These are phyloP conservation scores for Candida pini DNA, from an alignment of 805 yeast genomes.

Conservation along the genomic window DNA sequence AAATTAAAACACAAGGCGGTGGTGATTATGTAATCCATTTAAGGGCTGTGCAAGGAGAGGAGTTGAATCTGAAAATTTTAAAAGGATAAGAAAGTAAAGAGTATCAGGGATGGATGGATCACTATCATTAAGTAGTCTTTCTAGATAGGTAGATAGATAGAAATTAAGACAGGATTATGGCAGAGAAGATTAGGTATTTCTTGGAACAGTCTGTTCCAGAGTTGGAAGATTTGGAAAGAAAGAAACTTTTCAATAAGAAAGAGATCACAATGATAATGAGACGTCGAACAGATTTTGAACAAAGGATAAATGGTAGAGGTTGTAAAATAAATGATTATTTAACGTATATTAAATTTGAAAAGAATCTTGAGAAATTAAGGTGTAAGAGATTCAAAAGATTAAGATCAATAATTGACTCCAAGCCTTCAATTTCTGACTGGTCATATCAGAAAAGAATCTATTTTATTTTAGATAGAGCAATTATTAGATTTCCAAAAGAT, in stretches of 20 bases:
- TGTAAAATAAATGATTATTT: conserved; percentile 72
- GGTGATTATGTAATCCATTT: neutral
- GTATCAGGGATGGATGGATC: too few species aligned
- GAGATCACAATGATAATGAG: conserved; percentile 86
- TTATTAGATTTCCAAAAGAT: conserved; percentile 73
- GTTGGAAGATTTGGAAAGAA: conserved; percentile 76
- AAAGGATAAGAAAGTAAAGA: too few species aligned
- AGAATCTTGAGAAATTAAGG: conserved; percentile 71
- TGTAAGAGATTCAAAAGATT: conserved; percentile 63
- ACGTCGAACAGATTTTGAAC: conserved; percentile 93
- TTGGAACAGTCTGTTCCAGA: conserved; percentile 80
- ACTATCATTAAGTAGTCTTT: too few species aligned
- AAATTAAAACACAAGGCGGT: conserved; percentile 17
- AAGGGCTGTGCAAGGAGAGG: neutral
- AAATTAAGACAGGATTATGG: conserved; percentile 22
- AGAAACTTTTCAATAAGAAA: conserved; percentile 74
- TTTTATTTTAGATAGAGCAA: conserved; percentile 79
- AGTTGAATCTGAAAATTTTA: neutral
- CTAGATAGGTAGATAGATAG: too few species aligned
- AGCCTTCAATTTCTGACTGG: conserved; percentile 75
- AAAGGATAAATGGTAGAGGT: conserved; percentile 79
- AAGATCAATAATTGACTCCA: conserved; percentile 48
- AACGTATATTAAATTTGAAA: conserved; percentile 75
- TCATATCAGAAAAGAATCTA: conserved; percentile 77
- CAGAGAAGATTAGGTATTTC: conserved; percentile 43